A percentile compares a stretch with the other conserved stretches of the same genome.
These are phyloP conservation scores for Monilinia fructicola DNA, from an alignment of 2,329 filamentous ascomycete genomes.

Conservation along the genomic window DNA sequence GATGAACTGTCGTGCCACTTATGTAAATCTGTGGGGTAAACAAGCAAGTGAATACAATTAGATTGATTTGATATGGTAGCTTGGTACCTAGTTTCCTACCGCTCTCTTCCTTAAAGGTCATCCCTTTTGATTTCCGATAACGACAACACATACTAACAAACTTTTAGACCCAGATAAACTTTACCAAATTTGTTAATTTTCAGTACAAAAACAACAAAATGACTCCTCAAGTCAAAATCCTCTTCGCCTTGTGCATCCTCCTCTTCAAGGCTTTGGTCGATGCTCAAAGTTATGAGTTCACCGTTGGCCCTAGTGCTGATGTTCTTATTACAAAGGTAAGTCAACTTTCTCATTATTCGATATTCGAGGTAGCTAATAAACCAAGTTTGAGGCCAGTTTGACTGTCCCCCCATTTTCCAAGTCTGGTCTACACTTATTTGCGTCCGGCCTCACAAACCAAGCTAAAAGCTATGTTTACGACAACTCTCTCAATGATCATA, in stretches of 20 bases:
- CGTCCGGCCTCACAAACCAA: slow-evolving; percentile 31
- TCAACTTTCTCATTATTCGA: no score
- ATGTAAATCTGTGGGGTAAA: background rate
- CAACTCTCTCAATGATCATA: slow-evolving; percentile 30
- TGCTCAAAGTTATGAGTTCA: slow-evolving; percentile 6
- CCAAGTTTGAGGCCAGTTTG: slow-evolving; percentile 30
- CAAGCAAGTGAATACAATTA: background rate
- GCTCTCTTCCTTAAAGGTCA: background rate
- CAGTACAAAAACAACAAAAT: background rate
- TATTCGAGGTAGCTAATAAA: background rate
- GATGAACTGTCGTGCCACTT: background rate
- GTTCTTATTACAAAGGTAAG: background rate
- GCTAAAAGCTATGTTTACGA: slow-evolving; percentile 28
- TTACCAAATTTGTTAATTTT: background rate
- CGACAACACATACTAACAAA: background rate
- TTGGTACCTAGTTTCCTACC: background rate
- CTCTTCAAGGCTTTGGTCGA: background rate
- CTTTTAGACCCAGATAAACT: background rate
- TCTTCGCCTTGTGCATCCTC: background rate
- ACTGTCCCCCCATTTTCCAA: slow-evolving; percentile 29
- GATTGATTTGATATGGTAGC: background rate
- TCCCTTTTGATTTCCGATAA: background rate
- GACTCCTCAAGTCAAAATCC: background rate
- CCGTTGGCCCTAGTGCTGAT: slow-evolving; percentile 1
- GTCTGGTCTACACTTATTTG: slow-evolving; percentile 26